phyloP scores from a whole-genome alignment of 208 protist species.

The Acanthamoeba lenticulata region DNA sequence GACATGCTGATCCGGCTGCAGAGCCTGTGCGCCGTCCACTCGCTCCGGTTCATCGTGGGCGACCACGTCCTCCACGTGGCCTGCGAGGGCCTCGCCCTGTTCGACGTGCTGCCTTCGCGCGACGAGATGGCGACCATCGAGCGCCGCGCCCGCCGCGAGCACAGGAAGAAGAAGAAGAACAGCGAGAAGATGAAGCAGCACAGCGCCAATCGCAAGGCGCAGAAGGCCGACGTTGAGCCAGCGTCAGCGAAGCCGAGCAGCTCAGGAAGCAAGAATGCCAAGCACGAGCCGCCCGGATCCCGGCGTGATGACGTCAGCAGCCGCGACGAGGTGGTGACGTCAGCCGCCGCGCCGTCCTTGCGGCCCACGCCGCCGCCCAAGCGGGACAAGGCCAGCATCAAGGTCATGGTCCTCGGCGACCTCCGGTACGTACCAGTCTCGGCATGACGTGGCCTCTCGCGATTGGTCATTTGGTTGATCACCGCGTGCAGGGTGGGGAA shows the following conservation, averaged over 20 bases:
- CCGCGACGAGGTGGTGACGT: too few species aligned
- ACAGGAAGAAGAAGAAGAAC: too few species aligned
- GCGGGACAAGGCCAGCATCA: not conserved
- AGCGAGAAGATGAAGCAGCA: not conserved
- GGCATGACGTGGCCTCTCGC: too few species aligned
- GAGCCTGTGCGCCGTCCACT: not conserved
- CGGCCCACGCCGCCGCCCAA: not conserved
- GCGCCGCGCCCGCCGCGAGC: not conserved
- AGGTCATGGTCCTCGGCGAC: not conserved
- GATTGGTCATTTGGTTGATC: too few species aligned
- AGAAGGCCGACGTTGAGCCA: not conserved
- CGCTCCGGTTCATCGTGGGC: not conserved
- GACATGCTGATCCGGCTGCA: constrained; percentile 8
- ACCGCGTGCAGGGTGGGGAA: constrained; percentile 19
- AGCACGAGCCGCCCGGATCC: too few species aligned
- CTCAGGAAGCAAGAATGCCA: too few species aligned
- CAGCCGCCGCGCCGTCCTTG: too few species aligned
- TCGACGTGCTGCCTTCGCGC: not conserved
- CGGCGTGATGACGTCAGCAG: too few species aligned
- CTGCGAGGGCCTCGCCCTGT: not conserved
- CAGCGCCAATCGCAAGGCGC: not conserved
- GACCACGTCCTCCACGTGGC: not conserved
- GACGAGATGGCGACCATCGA: constrained; percentile 10
- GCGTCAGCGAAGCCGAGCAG: too few species aligned
- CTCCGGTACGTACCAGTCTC: too few species aligned